Evolutionary conservation across 768 basidiomycete species (phyloP).

Genomic region (Podaxis mareebaensis): DNA sequence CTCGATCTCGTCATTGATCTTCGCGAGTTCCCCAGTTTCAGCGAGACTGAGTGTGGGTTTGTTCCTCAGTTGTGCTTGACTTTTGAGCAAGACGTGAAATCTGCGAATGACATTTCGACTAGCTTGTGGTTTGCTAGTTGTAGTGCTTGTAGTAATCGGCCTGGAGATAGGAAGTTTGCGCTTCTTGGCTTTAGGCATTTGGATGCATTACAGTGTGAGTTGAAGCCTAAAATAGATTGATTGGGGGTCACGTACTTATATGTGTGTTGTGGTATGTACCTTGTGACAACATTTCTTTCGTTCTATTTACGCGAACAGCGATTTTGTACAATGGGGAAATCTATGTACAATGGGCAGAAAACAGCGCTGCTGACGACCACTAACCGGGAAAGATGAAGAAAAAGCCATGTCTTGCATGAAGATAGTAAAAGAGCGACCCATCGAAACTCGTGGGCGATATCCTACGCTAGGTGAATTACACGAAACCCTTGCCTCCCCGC

Average conservation of each 20-base stretch:
- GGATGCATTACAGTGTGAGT: neutral
- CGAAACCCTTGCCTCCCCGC: constrained; percentile 84
- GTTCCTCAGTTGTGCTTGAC: constrained; percentile 52
- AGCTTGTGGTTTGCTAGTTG: constrained; percentile 56
- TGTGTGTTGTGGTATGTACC: neutral
- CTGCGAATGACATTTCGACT: constrained; percentile 75
- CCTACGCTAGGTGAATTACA: constrained; percentile 38
- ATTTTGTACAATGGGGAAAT: constrained; percentile 6
- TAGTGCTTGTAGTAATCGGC: constrained; percentile 19
- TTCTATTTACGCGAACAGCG: neutral
- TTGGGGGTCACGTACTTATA: neutral
- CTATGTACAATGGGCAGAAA: constrained; percentile 1
- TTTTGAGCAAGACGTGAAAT: constrained; percentile 82
- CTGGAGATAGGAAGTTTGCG: constrained; percentile 35
- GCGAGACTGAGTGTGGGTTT: constrained; percentile 19
- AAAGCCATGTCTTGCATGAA: constrained; percentile 10
- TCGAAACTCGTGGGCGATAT: neutral
- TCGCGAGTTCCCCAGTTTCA: constrained; percentile 38
- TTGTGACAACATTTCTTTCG: neutral
- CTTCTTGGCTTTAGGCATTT: constrained; percentile 39
- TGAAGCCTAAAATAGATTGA: neutral
- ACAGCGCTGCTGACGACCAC: constrained; percentile 6
- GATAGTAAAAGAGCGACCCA: constrained; percentile 1
- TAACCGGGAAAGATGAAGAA: neutral
- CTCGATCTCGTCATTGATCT: constrained; percentile 63